Conservation (phyloP, 768 basidiomycete genomes). For the Panaeolus papilionaceus region DNA sequence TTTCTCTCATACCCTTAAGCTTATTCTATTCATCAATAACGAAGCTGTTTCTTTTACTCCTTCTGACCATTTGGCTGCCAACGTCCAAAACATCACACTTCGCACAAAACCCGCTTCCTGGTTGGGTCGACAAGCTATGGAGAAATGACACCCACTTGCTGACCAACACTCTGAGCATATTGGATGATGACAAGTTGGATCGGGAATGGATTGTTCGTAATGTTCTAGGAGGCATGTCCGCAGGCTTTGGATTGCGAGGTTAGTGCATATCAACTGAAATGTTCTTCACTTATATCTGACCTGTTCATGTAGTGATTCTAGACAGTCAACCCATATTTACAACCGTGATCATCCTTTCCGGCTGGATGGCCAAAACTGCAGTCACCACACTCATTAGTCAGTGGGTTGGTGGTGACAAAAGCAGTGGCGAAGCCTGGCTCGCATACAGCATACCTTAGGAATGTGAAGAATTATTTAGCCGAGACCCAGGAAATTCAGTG, state of each 20-base stretch:
- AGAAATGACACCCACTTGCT: slow-evolving; percentile 38
- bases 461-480: background rate
- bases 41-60: slow-evolving; percentile 83
- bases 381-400: slow-evolving; percentile 65
- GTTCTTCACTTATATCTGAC: slow-evolving; percentile 8
- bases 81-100: slow-evolving; percentile 34
- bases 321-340: slow-evolving; percentile 79
- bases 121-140: slow-evolving; percentile 35
- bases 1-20: slow-evolving; percentile 78
- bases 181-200: slow-evolving; percentile 79
- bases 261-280: slow-evolving; percentile 21
- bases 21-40: slow-evolving; percentile 85
- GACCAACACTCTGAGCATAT: slow-evolving; percentile 51
- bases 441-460: slow-evolving; percentile 79
- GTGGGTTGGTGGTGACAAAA: slow-evolving; percentile 69
- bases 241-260: slow-evolving; percentile 88
- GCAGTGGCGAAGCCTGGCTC: slow-evolving; percentile 72
- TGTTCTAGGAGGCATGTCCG: slow-evolving; percentile 84
- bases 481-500: background rate
- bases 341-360: slow-evolving; percentile 73
- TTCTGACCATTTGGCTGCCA: slow-evolving; percentile 82
- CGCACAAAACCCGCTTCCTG: slow-evolving; percentile 31
- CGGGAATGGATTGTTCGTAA: slow-evolving; percentile 87
- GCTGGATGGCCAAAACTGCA: slow-evolving; percentile 75
- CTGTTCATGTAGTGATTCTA: slow-evolving; percentile 62